Evolutionary conservation across 805 yeast species (phyloP).

Genomic region (Saccharomyces mikatae): DNA sequence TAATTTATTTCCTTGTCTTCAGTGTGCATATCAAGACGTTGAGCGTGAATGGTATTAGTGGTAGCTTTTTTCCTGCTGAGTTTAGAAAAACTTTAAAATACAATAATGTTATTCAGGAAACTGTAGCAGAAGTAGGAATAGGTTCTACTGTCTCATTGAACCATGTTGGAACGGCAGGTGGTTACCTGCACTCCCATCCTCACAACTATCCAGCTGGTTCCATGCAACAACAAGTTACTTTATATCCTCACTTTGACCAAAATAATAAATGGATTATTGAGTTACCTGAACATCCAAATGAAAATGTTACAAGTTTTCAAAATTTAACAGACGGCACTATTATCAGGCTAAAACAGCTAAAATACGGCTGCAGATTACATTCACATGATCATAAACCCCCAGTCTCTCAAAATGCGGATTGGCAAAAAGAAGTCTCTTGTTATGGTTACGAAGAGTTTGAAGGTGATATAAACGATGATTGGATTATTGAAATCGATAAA

Average conservation of each 20-base stretch:
- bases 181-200: constrained; percentile 73
- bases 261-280: constrained; percentile 70
- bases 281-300: constrained; percentile 51
- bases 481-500: constrained; percentile 65
- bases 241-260: constrained; percentile 68
- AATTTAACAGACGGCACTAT: constrained; percentile 63
- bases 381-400: constrained; percentile 84
- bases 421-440: constrained; percentile 78
- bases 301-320: constrained; percentile 50
- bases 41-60: constrained; percentile 57
- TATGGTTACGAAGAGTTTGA: constrained; percentile 70
- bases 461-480: constrained; percentile 84
- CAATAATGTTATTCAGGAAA: constrained; percentile 48
- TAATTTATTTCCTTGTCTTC: constrained; percentile 53
- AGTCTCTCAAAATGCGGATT: constrained; percentile 58
- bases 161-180: constrained; percentile 67
- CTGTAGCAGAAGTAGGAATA: constrained; percentile 63
- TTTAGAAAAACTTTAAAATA: constrained; percentile 59
- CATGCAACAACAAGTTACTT: constrained; percentile 73
- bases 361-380: constrained; percentile 61
- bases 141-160: constrained; percentile 61
- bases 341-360: constrained; percentile 54
- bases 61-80: constrained; percentile 63
- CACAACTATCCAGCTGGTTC: constrained; percentile 70
- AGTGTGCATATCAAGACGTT: constrained; percentile 54